Evolutionary conservation across 495 filamentous ascomycete genomes (phyloP), one percentile per base, ranked within the genome.

Genomic region (Hypoxylon rickii): DNA sequence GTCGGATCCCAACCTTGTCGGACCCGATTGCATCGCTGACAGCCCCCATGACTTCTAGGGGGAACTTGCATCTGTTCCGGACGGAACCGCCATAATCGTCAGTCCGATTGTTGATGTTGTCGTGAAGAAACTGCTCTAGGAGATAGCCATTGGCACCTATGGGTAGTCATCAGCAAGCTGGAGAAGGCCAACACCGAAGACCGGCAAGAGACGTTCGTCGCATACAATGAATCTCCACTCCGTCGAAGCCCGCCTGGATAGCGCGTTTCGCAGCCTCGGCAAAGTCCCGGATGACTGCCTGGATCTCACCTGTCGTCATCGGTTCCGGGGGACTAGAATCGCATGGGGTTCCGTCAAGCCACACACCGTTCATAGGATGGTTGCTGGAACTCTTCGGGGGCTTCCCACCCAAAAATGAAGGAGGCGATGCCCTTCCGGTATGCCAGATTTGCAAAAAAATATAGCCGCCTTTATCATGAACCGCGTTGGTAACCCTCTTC

Each of bases 401-500:
- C 21, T 73, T 69, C 22, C 58, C 58, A 29, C 72, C 71, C n/a
- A 76, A 51, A 10, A 72, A 45, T 0, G 70, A 66, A 0, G 77
- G 69, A 22, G 68, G 61, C 0, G 83, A 79, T 3, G 76, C 72
- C 7, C 87, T 78, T 15, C 87, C 87, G 3, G 84, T 65, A 4
- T 82, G 81, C 81, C 84, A 87, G 5, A 90, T 71, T 69, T 90
- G 87, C 22, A 77, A 44, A 70, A 75, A 86, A 44, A 89, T 88
- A 61, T 75, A 80, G 18, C 75, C 73, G 24, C 82, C 79, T 38
- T 84, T 83, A 15, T 70, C 70, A 70, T 90, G 87, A 3, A 89
- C 87, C 10, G 75, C 80, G 44, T 82, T 77, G 11, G 84, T 85
- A 16, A 88, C 69, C 36, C 69, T 69, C 45, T 79, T 82, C 87